Evolutionary conservation across 208 protist genomes (phyloP), one percentile per base, ranked within the genome.

Genomic region (Acanthamoeba sp.): DNA sequence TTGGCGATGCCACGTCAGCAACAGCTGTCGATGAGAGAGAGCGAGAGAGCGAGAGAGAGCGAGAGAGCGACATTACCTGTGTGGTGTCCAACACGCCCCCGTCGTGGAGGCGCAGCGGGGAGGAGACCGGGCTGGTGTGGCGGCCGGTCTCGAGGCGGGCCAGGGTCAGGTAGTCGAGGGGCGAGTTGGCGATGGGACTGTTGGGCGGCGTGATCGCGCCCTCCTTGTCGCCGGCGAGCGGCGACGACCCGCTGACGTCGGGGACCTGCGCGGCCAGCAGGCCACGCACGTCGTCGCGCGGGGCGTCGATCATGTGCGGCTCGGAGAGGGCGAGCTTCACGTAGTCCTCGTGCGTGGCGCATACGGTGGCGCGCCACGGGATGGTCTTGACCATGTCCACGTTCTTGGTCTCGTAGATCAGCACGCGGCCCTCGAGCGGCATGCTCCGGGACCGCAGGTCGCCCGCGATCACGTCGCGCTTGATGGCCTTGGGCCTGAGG

Each of bases 331-430:
- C 62, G 20, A 93, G 62, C 48, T 57, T 45, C 9, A 78, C 64
- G 57, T 93, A 96, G 29, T 93, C 93, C 29, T 94, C 89, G 24
- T 96, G 85, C 29, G 93, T 95, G 32, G 90, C 89, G 40, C 82
- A 95, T 27, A 96, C 87, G 0, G 57, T 94, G 7, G 94, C 76
- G 22, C 48, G 45, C 14, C 94, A 95, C 64, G 91, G 87, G 22
- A 96, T 95, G 22, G 80, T 93, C 38, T 95, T 96, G 29, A 93
- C 91, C 0, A 94, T 82, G 94, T 96, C 95, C 29, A 85, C 92
- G 85, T 96, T 96, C 55, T 96, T 96, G 5, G 94, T 95, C 38
- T 96, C 95, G 48, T 95, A 95, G 40, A 95, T 87, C 4, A 93
- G 38, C 6, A 93, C 14, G 3, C 48, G 36, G 1, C 88, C 88